Percentiles rank a stretch among this genome's conserved stretches.
Evolutionary conservation across 441 rosid genomes (phyloP).

Genomic region (Brassica balearica): DNA sequence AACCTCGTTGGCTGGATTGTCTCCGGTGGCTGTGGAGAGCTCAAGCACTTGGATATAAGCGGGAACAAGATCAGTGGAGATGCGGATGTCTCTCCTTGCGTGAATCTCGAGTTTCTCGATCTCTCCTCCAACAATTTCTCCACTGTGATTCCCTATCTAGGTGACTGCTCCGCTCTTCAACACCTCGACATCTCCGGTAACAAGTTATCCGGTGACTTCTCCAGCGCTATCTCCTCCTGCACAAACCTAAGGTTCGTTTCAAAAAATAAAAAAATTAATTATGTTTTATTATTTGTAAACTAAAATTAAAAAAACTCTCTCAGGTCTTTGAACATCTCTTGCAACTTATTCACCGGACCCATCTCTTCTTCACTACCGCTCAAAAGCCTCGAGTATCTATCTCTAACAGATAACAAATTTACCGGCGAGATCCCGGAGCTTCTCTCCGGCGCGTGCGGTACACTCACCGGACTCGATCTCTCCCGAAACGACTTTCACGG

Average conservation of each 20-base stretch:
- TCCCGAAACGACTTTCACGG: constrained; percentile 74
- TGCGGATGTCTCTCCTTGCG: constrained; percentile 64
- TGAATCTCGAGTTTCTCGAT: constrained; percentile 62
- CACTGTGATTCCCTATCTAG: constrained; percentile 55
- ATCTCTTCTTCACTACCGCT: constrained; percentile 64
- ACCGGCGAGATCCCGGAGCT: constrained; percentile 72
- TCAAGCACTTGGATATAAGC: constrained; percentile 56
- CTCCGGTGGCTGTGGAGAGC: constrained; percentile 64
- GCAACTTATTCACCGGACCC: constrained; percentile 63
- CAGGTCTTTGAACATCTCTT: constrained; percentile 64
- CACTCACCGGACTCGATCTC: constrained; percentile 78
- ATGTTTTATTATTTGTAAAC: neutral
- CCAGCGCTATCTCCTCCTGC: constrained; percentile 59
- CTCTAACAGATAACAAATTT: constrained; percentile 58
- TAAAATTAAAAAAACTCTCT: constrained; percentile 29
- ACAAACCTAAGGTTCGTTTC: constrained; percentile 20
- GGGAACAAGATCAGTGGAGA: constrained; percentile 74
- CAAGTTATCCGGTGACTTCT: constrained; percentile 64
- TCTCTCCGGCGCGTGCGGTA: constrained; percentile 68
- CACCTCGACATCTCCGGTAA: constrained; percentile 80
- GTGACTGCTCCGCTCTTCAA: constrained; percentile 68
- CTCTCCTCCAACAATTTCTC: constrained; percentile 79
- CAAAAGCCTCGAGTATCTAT: constrained; percentile 55
- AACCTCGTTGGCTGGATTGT: constrained; percentile 62
- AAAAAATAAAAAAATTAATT: no score